These are phyloP conservation scores for Omphalea diandra DNA, from an alignment of 441 rosid genomes.

Conservation along the genomic window DNA sequence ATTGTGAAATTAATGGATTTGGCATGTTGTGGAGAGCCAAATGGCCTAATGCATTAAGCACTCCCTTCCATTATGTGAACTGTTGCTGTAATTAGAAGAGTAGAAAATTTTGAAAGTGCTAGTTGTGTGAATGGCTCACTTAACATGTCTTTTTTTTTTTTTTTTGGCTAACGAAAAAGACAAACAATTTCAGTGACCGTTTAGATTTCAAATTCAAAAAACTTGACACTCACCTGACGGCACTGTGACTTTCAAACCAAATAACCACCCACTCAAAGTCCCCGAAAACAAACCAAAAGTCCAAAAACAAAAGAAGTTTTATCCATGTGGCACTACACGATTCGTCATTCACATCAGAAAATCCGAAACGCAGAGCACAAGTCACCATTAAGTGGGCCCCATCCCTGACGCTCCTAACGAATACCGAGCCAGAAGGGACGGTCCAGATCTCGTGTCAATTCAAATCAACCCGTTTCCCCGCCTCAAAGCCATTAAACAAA, in stretches of 20 bases:
- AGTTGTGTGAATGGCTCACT: too few species aligned
- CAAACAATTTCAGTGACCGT: conserved; percentile 67
- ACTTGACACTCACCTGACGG: conserved; percentile 17
- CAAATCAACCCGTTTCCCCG: conserved; percentile 38
- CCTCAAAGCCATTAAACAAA: conserved; percentile 33
- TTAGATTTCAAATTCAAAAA: conserved; percentile 79
- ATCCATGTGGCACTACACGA: conserved; percentile 34
- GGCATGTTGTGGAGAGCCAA: too few species aligned
- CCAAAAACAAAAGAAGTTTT: too few species aligned
- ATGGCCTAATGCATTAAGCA: too few species aligned
- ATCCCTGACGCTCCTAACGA: conserved; percentile 48
- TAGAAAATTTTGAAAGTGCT: too few species aligned
- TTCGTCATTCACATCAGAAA: conserved; percentile 19
- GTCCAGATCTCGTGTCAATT: conserved; percentile 41
- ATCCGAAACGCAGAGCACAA: not conserved
- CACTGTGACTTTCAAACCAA: conserved; percentile 26
- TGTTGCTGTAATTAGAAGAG: too few species aligned
- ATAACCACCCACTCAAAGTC: conserved; percentile 21
- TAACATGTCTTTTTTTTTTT: too few species aligned
- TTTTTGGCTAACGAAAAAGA: too few species aligned
- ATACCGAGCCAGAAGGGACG: conserved; percentile 31
- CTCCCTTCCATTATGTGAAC: too few species aligned
- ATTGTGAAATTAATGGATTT: too few species aligned
- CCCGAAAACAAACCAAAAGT: not conserved
- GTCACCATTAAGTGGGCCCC: conserved; percentile 25